Conservation (phyloP, 176 grass and related monocot species). For the Zea luxurians region DNA sequence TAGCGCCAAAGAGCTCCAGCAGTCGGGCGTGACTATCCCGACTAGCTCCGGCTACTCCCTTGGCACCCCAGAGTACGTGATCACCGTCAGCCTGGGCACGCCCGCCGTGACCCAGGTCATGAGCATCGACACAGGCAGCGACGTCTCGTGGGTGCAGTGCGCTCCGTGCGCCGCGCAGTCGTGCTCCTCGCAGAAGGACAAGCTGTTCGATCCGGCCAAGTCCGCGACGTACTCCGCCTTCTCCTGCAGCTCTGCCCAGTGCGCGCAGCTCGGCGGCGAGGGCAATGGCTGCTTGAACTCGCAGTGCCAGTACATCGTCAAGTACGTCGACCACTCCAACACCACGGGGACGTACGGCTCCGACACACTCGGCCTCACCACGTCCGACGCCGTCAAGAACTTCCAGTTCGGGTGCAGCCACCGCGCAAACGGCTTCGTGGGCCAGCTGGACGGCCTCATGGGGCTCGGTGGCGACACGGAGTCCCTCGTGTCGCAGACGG, state of each 20-base stretch:
- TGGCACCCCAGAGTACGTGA: not conserved
- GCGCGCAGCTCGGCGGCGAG: not conserved
- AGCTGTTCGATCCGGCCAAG: not conserved
- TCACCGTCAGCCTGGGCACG: not conserved
- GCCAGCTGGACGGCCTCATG: not conserved
- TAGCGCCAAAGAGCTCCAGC: not conserved
- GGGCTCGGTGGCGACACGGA: slow-evolving; percentile 13
- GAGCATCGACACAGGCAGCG: slow-evolving; percentile 49
- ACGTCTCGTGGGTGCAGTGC: slow-evolving; percentile 59
- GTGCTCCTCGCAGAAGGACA: not conserved
- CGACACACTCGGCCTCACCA: not conserved
- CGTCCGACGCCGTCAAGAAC: not conserved
- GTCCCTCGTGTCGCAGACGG: slow-evolving; percentile 2
- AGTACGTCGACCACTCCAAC: not conserved
- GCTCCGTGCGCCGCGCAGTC: slow-evolving; percentile 20
- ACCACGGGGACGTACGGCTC: not conserved
- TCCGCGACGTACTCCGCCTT: not conserved
- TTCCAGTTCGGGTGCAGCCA: not conserved
- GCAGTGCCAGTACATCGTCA: not conserved
- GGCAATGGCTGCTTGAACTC: not conserved
- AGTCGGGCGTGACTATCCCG: not conserved
- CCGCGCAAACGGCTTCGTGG: not conserved
- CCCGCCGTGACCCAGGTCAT: not conserved
- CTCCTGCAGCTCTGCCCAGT: not conserved
- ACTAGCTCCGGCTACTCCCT: not conserved